Base-by-base conservation (phyloP, 176 grass and related monocot species). In the Panicum miliaceum region DNA sequence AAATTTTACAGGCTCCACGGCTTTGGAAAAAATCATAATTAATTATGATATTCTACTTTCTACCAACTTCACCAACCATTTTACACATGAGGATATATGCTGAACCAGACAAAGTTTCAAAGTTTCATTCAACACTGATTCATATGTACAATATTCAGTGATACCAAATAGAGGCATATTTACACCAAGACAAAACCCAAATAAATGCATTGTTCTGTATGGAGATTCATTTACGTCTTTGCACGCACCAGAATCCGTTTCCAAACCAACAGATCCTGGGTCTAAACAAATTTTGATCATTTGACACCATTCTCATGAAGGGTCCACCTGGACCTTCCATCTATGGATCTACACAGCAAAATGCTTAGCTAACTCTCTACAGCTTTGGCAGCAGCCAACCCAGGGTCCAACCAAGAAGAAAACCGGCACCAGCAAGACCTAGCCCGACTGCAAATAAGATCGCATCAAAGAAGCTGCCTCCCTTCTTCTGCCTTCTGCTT, bases 321-420 rank as follows among this genome's bases (percentile, higher is more conserved):
- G 32, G 50, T 51, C 40, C 25, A 84, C 38, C 26, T 85, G 40
- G 9, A 63, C 7, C 22, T 77, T 82, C 37, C 64, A 63, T 78
- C 64, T 42, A 71, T 8, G 4, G 57, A 62, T 68, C 69, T 82
- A 70, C 51, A 81, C 53, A 63, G 18, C 42, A 85, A 89, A 81
- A 78, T 65, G 65, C 23, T 51, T 76, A 43, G 52, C 64, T 56
- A 77, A 52, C 25, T 52, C 57, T 71, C 62, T 75, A 97, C 48
- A 83, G 72, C 52, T 76, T 85, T 1, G 90, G 80, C 46, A 97
- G 84, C 40, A 97, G 86, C 88, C 95, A 92, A 19, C 92, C 95
- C 14, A 94, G 79, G 52, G 90, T 89, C 92, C 95, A 97, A 12
- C 95, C 95, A 67, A 97, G 88, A 76, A 94, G 92, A 81, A 98